Base-by-base conservation (phyloP, 2,329 filamentous ascomycete species). In the Penicillium verrucosum region DNA sequence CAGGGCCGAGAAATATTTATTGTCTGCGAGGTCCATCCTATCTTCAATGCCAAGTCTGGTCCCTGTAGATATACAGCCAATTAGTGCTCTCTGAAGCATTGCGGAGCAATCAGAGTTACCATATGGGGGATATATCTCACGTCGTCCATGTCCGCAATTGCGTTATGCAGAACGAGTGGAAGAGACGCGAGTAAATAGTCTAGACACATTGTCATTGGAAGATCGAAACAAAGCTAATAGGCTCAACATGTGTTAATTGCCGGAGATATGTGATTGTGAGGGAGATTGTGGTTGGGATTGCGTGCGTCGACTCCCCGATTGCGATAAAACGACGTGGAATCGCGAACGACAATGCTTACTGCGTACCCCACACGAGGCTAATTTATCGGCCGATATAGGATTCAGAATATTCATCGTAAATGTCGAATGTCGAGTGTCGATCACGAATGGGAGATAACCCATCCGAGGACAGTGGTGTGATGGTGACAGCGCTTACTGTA, bases 1-100 rank as follows among this genome's bases (percentile, higher is more conserved):
- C 45, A 53, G 45, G 21, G 40, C 32, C n/a, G 29, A 49, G 54
- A 27, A n/a, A 58, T 58, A 58, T 56, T 56, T 58, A 56, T 51
- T 47, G 10, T 23, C 36, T 47, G 8, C 27, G 49, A 34, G 23
- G 7, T 49, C 32, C 30, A 45, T 18, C 29, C 27, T 29, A 29
- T 44, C 29, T 36, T 52, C 1, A 44, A 46, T 42, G 51, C 55
- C 23, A 21, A 54, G 36, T 10, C 14, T 46, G 5, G 2, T 14
- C 3, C 30, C 1, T 4, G 6, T 18, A 37, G 23, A 49, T 36
- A 4, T 25, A 9, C 2, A 40, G 44, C 50, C 34, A 56, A 56
- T 56, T 18, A 5, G 12, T 5, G 6, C 2, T n/a, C 11, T 30
- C 4, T 32, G 30, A 32, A 23, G n/a, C 12, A 34, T 47, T 34